Percentiles rank a stretch among this genome's conserved stretches.
Conservation (phyloP, 352 stramenopile genomes). For the Phytopythium ostracodes region DNA sequence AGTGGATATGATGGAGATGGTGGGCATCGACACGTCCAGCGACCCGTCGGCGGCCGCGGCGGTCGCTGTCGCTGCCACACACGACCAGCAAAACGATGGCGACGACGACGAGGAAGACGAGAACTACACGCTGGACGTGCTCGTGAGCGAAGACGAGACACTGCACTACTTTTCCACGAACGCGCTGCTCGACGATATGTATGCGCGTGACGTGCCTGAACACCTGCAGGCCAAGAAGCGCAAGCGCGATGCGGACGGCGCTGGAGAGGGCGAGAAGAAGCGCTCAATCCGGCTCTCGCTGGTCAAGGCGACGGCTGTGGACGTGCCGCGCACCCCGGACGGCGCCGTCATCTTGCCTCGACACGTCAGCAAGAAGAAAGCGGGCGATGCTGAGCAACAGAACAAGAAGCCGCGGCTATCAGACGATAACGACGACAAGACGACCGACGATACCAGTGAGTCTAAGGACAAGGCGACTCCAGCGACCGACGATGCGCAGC, state of each 20-base stretch:
- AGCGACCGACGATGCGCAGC: conserved; percentile 5
- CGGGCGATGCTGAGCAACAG: neutral
- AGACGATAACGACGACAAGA: neutral
- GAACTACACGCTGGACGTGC: conserved; percentile 65
- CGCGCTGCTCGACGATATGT: conserved; percentile 52
- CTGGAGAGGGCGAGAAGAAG: conserved; percentile 18
- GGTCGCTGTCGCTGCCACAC: neutral
- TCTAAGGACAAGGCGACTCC: conserved; percentile 12
- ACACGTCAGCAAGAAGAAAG: conserved; percentile 10
- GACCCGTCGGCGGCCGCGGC: neutral
- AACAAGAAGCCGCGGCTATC: neutral
- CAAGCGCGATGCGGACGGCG: conserved; percentile 21
- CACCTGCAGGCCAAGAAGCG: conserved; percentile 51
- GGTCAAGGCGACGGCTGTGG: conserved; percentile 48
- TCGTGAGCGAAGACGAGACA: conserved; percentile 61
- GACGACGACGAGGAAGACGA: conserved; percentile 38
- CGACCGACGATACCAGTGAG: conserved; percentile 11
- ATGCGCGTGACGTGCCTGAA: conserved; percentile 56
- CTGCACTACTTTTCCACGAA: conserved; percentile 83
- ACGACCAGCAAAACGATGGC: neutral
- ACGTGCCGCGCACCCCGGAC: conserved; percentile 45
- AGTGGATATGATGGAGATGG: conserved; percentile 3
- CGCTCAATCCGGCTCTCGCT: conserved; percentile 63
- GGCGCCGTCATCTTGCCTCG: conserved; percentile 29
- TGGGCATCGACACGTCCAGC: conserved; percentile 3